Evolutionary conservation across 2,329 filamentous ascomycete species (phyloP).

Genomic region (Xylariaceae sp.): DNA sequence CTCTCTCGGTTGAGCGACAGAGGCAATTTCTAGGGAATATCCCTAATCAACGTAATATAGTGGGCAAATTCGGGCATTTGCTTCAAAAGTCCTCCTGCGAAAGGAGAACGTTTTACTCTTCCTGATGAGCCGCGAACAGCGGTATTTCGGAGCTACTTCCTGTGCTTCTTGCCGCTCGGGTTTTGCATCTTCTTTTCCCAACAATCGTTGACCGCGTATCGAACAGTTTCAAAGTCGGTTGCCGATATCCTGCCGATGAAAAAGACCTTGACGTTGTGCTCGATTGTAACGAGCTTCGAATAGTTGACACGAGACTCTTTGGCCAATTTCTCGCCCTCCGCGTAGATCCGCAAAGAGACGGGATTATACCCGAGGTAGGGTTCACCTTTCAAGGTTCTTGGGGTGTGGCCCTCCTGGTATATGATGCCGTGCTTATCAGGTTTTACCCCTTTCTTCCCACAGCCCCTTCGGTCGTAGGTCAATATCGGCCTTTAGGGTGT

Average conservation of each 20-base stretch:
- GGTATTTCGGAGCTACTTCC: neutral
- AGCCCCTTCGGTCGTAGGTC: slow-evolving; percentile 50
- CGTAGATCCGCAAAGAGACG: slow-evolving; percentile 39
- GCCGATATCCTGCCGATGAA: slow-evolving; percentile 47
- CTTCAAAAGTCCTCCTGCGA: neutral
- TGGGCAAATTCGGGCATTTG: neutral
- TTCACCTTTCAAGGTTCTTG: slow-evolving; percentile 35
- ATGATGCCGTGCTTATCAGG: slow-evolving; percentile 51
- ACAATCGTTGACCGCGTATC: slow-evolving; percentile 43
- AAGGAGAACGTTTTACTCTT: neutral
- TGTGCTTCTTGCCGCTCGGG: neutral
- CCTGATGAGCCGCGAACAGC: neutral
- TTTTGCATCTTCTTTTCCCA: slow-evolving; percentile 40
- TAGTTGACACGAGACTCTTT: slow-evolving; percentile 54
- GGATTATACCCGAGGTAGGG: slow-evolving; percentile 44
- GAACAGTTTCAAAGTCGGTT: slow-evolving; percentile 37
- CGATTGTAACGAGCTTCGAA: slow-evolving; percentile 50
- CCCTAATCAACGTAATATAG: neutral
- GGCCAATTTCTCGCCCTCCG: slow-evolving; percentile 40
- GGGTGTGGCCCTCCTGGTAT: slow-evolving; percentile 31
- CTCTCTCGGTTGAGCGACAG: slow-evolving; percentile 2
- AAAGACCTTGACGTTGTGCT: slow-evolving; percentile 54
- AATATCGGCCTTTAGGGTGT: slow-evolving; percentile 43
- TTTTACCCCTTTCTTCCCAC: slow-evolving; percentile 49
- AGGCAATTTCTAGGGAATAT: slow-evolving; percentile 1